Evolutionary conservation across 75 land plant species (phyloP).

Genomic region (Larix kaempferi): DNA sequence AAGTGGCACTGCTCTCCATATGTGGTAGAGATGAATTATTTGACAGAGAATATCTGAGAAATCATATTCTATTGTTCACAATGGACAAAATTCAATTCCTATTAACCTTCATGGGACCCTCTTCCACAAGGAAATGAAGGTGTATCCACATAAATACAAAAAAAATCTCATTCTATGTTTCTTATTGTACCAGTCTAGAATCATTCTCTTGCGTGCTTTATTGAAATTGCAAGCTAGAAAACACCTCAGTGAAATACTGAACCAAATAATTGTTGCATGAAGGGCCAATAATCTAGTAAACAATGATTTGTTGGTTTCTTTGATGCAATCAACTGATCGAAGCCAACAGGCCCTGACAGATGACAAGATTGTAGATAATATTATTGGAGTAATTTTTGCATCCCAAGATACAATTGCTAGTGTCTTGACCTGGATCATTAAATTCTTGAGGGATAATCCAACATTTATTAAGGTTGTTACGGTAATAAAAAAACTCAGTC

Average conservation of each 20-base stretch:
- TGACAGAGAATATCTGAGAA: conserved; percentile 66
- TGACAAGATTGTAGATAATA: conserved; percentile 84
- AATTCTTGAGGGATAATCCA: conserved; percentile 63
- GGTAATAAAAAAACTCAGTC: conserved; percentile 18
- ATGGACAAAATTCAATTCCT: conserved; percentile 89
- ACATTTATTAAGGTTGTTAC: conserved; percentile 55
- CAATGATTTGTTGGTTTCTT: conserved; percentile 56
- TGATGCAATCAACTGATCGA: conserved; percentile 53
- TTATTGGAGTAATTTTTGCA: conserved; percentile 84
- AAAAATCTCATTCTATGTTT: background rate
- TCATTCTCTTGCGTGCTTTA: background rate
- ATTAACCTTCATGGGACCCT: conserved; percentile 76
- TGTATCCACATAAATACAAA: background rate
- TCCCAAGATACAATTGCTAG: conserved; percentile 89
- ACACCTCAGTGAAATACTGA: conserved; percentile 51
- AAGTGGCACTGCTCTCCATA: conserved; percentile 68
- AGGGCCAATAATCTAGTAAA: conserved; percentile 17
- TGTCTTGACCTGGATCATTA: conserved; percentile 84
- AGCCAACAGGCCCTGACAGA: conserved; percentile 49
- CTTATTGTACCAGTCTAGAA: background rate
- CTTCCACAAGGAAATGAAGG: conserved; percentile 82
- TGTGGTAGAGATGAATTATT: conserved; percentile 52
- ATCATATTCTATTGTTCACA: conserved; percentile 71
- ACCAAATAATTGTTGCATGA: conserved; percentile 43
- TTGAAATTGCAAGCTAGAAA: conserved; percentile 36